Evolutionary conservation across 75 land plant genomes (phyloP), one percentile per base, ranked within the genome.

Genomic region (Pinus albicaulis): DNA sequence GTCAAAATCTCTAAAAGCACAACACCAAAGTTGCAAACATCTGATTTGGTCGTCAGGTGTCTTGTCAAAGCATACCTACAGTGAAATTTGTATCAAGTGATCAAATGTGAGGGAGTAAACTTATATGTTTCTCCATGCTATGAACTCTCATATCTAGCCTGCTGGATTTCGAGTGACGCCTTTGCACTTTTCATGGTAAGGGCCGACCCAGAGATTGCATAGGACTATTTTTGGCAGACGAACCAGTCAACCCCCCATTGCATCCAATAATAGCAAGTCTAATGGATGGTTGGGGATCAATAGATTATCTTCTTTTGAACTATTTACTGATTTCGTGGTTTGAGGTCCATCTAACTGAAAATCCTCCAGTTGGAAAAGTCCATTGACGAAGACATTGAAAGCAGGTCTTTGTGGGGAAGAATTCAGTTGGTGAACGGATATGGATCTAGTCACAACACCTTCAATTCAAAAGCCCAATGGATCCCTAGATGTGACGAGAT

Each of bases 11-110:
- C 87, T 56, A 94, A 76, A 38, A 94, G 90, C 48, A 94, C 93
- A 52, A 94, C 90, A 15, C 97, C 97, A 79, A 84, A 94, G 72
- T 92, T 91, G 82, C 92, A 94, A 5, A 94, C 94, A 82, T 94
- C 97, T 85, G 97, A 94, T 79, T 94, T 94, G 75, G 94, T 89
- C 0, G 97, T 91, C 70, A 94, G 83, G 55, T 88, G 93, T 14
- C n/a, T 94, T 14, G 94, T 86, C 76, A 89, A 84, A 72, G 90
- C 92, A 84, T 94, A 94, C 87, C 97, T 94, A 74, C 74, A 77
- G 56, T n/a, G n/a, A n/a, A n/a, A n/a, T n/a, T n/a, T n/a, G n/a
- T n/a, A n/a, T n/a, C n/a, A n/a, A n/a, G n/a, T n/a, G n/a, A n/a
- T n/a, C n/a, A n/a, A n/a, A n/a, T n/a, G n/a, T n/a, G n/a, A n/a